Evolutionary conservation across 345 rosid genomes (phyloP), one percentile per base, ranked within the genome.

Genomic region (Bruguiera sexangula): DNA sequence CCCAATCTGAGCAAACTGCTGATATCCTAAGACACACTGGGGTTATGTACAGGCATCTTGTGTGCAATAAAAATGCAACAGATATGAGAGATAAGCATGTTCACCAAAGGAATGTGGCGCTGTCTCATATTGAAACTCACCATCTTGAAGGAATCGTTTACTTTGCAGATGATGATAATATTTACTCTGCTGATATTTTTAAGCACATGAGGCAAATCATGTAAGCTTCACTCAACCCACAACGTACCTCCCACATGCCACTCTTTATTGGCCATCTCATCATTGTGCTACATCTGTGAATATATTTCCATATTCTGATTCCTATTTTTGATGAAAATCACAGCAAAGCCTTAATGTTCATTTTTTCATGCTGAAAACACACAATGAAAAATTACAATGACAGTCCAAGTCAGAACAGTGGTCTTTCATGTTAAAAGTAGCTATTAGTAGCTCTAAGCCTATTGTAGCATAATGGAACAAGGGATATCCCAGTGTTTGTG

Each of bases 71-170:
- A 67, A 88, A 88, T 76, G 60, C 76, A 32, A 85, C 88, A 13
- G 85, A 79, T 48, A 43, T 81, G 27, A 78, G 66, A 57, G 88
- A 83, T 72, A 73, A 56, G 77, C 74, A 59, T 4, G 66, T 79
- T 70, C 89, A 88, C 75, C 89, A 86, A 71, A 80, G 89, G 62
- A 88, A 88, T 74, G 79, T 72, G 22, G 94, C 91, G 0, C 67
- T 88, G 75, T 75, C 86, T 61, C 91, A 86, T 78, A 86, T 88
- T 69, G 88, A 85, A 75, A 77, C 72, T 58, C 94, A 86, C 69
- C 82, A 6, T 43, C 91, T 88, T 64, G 83, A 86, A 63, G 91
- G 94, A 54, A 81, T 86, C 43, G 78, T 86, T 52, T 76, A 79
- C 82, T 88, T 86, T 72, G 82, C 91, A 13, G 85, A 83, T 70